Conservation (phyloP, 768 basidiomycete genomes). For the Tulasnella sp. region DNA sequence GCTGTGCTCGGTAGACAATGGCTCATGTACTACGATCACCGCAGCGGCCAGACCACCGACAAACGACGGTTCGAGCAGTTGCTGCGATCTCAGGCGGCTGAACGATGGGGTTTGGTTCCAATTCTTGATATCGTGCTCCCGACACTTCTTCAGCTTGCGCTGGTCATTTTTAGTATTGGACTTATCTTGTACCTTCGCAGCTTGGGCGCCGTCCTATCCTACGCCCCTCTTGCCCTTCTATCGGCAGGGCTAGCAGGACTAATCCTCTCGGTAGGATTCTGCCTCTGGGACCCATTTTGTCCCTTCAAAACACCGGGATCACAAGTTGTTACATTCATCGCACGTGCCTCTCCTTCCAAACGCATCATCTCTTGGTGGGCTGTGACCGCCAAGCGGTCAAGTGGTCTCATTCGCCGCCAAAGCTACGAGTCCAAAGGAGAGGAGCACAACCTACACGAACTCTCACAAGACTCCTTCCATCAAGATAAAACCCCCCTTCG, state of each 20-base stretch:
- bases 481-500: not conserved
- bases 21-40: not conserved
- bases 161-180: not conserved
- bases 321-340: not conserved
- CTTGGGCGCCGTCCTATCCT: not conserved
- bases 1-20: not conserved
- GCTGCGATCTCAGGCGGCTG: not conserved
- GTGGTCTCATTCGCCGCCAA: not conserved
- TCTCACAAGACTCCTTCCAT: not conserved
- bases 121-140: conserved; percentile 12
- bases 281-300: conserved; percentile 3
- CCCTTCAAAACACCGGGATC: not conserved
- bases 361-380: not conserved
- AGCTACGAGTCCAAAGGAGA: not conserved
- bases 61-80: not conserved
- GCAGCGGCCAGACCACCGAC: not conserved
- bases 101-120: not conserved
- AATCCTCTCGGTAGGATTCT: not conserved
- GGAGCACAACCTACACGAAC: not conserved
- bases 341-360: not conserved
- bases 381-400: not conserved
- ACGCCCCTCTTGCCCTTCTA: not conserved
- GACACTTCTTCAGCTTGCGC: not conserved
- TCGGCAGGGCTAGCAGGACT: not conserved
- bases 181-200: not conserved